These are phyloP conservation scores for Aquilaria malaccensis DNA, from an alignment of 345 rosid genomes.

Conservation along the genomic window DNA sequence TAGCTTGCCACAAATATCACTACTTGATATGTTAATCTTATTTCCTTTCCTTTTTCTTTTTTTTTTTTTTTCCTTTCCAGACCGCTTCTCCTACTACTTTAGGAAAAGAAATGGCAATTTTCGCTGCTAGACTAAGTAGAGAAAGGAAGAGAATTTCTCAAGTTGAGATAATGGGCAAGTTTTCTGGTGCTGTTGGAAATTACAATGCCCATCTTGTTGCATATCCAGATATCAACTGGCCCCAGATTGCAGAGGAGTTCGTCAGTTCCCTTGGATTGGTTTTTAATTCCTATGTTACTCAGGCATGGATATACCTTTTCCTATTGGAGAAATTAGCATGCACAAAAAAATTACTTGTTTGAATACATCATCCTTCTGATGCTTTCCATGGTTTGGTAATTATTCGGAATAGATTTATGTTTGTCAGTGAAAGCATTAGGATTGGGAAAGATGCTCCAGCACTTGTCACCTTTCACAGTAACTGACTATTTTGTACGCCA, in stretches of 20 bases:
- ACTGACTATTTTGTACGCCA: too few relatives aligned
- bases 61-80: constrained; percentile 32
- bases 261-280: constrained; percentile 74
- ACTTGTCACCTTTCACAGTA: too few relatives aligned
- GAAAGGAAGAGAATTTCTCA: constrained; percentile 65
- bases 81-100: constrained; percentile 93
- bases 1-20: background rate
- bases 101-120: constrained; percentile 96
- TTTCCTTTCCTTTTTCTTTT: background rate
- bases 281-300: constrained; percentile 91
- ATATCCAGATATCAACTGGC: constrained; percentile 73
- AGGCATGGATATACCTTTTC: constrained; percentile 31
- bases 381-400: background rate
- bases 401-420: background rate
- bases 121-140: constrained; percentile 74
- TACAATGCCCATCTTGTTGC: constrained; percentile 92
- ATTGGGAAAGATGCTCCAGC: too few relatives aligned
- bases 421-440: background rate
- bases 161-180: constrained; percentile 79
- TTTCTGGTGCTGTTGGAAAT: constrained; percentile 97
- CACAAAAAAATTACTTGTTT: background rate
- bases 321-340: background rate
- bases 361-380: background rate
- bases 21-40: background rate
- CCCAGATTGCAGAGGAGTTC: constrained; percentile 68